These are phyloP conservation scores for Talaromyces piceae DNA, from an alignment of 2,329 filamentous ascomycete genomes.

Conservation along the genomic window DNA sequence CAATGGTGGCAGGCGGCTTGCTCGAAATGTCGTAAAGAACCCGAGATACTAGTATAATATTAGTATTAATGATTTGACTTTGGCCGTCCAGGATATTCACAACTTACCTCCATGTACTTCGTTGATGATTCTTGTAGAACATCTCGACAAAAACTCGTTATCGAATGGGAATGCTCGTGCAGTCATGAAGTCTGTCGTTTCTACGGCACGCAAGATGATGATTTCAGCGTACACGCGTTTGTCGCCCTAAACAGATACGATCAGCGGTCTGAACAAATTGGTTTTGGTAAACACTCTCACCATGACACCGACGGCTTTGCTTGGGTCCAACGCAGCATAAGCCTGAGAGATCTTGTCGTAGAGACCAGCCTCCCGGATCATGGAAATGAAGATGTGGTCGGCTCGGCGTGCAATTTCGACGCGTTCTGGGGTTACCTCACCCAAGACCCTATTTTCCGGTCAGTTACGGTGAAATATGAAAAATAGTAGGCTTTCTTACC, in stretches of 20 bases:
- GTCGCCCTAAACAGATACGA: constrained; percentile 44
- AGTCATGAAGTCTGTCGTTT: constrained; percentile 63
- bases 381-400: constrained; percentile 39
- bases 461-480: background rate
- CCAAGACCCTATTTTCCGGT: constrained; percentile 41
- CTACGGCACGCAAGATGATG: constrained; percentile 53
- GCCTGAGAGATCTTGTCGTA: constrained; percentile 59
- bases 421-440: constrained; percentile 72
- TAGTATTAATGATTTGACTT: background rate
- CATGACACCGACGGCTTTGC: constrained; percentile 45
- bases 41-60: constrained; percentile 44
- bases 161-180: constrained; percentile 62
- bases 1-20: constrained; percentile 17
- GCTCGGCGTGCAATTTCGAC: constrained; percentile 57
- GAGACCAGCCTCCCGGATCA: constrained; percentile 38
- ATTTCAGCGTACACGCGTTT: constrained; percentile 57
- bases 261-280: background rate
- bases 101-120: constrained; percentile 54
- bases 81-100: background rate
- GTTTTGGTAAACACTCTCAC: background rate
- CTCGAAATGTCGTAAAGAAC: constrained; percentile 57
- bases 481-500: background rate
- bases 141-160: constrained; percentile 55
- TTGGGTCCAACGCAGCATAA: constrained; percentile 60
- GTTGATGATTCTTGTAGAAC: constrained; percentile 63